These are phyloP conservation scores for Vaccinium darrowii DNA, from an alignment of 148 eudicot species.

Conservation along the genomic window DNA sequence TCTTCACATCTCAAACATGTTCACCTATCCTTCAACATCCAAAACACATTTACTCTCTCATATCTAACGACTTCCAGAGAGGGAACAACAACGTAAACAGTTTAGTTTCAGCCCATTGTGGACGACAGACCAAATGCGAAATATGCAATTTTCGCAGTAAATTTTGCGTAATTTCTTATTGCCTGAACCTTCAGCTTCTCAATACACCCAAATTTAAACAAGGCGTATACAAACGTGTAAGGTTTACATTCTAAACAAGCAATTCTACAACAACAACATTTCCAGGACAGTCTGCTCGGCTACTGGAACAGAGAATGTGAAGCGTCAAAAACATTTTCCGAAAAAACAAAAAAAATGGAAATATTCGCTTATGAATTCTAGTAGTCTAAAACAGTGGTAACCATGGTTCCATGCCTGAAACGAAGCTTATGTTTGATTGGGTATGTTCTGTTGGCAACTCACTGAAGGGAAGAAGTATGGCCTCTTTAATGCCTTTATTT, in stretches of 20 bases:
- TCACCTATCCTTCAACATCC: background rate
- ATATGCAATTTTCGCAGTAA: background rate
- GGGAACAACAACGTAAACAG: background rate
- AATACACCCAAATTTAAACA: conserved; percentile 11
- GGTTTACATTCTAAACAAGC: conserved; percentile 13
- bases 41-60: background rate
- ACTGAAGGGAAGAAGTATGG: conserved; percentile 16
- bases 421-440: background rate
- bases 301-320: conserved; percentile 1
- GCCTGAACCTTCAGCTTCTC: conserved; percentile 16
- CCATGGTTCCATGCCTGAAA: conserved; percentile 8
- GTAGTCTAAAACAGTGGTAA: background rate
- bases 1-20: too few relatives aligned
- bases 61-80: background rate
- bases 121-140: background rate
- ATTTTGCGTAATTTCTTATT: conserved; percentile 10
- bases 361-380: conserved; percentile 3
- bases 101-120: background rate
- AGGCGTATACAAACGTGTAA: conserved; percentile 10
- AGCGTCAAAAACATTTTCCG: background rate
- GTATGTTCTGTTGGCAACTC: conserved; percentile 15
- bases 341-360: background rate
- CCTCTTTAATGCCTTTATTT: conserved; percentile 24
- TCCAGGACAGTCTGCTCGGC: background rate
- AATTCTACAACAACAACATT: conserved; percentile 11